These are phyloP conservation scores for Metschnikowia sp. DNA, from an alignment of 805 yeast genomes.

Conservation along the genomic window DNA sequence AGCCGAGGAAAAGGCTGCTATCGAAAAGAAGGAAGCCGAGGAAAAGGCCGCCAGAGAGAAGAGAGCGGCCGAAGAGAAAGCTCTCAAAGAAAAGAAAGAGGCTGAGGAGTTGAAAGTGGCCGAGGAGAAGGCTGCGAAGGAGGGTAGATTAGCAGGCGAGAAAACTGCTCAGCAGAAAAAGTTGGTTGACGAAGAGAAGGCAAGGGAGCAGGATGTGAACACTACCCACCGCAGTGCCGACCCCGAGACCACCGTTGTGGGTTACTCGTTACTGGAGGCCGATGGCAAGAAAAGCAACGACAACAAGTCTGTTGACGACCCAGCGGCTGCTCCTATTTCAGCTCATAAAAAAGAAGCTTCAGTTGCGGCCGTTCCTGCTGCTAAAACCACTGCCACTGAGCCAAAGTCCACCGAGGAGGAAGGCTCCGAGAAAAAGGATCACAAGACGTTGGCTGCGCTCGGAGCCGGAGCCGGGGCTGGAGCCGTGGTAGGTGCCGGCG, in stretches of 20 bases:
- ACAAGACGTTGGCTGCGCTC: slow-evolving; percentile 3
- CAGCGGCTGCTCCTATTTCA: not conserved
- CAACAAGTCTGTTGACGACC: not conserved
- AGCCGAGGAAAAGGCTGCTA: slow-evolving; percentile 1
- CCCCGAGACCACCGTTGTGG: slow-evolving; percentile 23
- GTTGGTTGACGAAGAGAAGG: slow-evolving; percentile 8
- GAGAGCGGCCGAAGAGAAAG: slow-evolving; percentile 1
- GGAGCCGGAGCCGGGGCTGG: slow-evolving; percentile 18
- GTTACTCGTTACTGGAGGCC: slow-evolving; percentile 20
- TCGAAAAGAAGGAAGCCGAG: slow-evolving; percentile 4
- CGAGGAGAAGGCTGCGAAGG: slow-evolving; percentile 26
- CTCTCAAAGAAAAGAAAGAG: slow-evolving; percentile 3
- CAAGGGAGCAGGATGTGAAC: slow-evolving; percentile 22
- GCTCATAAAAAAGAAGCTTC: not conserved
- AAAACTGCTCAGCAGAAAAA: not conserved
- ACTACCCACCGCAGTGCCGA: not conserved
- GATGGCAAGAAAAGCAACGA: not conserved
- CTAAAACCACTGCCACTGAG: slow-evolving; percentile 13
- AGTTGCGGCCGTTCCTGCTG: not conserved
- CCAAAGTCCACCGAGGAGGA: slow-evolving; percentile 1
- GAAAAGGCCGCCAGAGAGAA: not conserved
- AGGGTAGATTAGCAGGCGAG: not conserved
- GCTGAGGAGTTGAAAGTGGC: slow-evolving; percentile 25
- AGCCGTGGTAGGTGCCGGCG: slow-evolving; percentile 17
- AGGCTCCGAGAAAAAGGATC: not conserved